These are phyloP conservation scores for Yamadazyma kitorensis DNA, from an alignment of 805 yeast genomes.

Conservation along the genomic window DNA sequence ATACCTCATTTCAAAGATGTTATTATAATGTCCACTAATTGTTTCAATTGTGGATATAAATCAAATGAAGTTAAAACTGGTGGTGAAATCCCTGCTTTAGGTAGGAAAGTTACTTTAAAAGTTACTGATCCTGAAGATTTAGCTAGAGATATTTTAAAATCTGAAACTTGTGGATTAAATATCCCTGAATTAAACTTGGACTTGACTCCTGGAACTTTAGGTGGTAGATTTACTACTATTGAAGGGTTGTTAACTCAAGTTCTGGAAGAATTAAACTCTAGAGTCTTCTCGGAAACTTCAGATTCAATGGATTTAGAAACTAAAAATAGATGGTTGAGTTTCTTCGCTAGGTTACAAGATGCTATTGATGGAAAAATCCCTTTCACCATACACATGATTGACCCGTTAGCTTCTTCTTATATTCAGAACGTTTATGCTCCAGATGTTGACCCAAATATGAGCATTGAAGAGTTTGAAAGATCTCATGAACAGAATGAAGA, in stretches of 20 bases:
- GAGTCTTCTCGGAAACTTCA: slow-evolving; percentile 82
- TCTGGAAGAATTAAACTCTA: slow-evolving; percentile 77
- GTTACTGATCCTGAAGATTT: slow-evolving; percentile 91
- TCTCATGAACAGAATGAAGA: slow-evolving; percentile 87
- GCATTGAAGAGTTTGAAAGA: slow-evolving; percentile 85
- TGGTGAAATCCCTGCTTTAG: slow-evolving; percentile 88
- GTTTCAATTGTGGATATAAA: slow-evolving; percentile 91
- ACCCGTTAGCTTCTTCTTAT: slow-evolving; percentile 93
- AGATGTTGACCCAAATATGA: slow-evolving; percentile 95
- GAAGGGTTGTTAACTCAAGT: slow-evolving; percentile 93
- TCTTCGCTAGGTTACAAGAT: slow-evolving; percentile 68
- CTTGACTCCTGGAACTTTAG: slow-evolving; percentile 92
- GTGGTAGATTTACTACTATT: slow-evolving; percentile 96
- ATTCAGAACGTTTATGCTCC: slow-evolving; percentile 99
- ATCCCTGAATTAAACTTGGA: slow-evolving; percentile 90
- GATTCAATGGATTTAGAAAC: slow-evolving; percentile 87
- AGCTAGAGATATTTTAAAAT: slow-evolving; percentile 89
- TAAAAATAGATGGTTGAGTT: slow-evolving; percentile 76
- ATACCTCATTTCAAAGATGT: slow-evolving; percentile 99
- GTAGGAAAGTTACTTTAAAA: slow-evolving; percentile 66
- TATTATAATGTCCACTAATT: slow-evolving; percentile 89
- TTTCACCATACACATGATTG: slow-evolving; percentile 87
- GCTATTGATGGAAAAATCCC: slow-evolving; percentile 80
- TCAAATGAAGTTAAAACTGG: slow-evolving; percentile 98
- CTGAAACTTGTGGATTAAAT: slow-evolving; percentile 84